These are phyloP conservation scores for Laburnicola sp. DNA, from an alignment of 2,329 filamentous ascomycete genomes.

Conservation along the genomic window DNA sequence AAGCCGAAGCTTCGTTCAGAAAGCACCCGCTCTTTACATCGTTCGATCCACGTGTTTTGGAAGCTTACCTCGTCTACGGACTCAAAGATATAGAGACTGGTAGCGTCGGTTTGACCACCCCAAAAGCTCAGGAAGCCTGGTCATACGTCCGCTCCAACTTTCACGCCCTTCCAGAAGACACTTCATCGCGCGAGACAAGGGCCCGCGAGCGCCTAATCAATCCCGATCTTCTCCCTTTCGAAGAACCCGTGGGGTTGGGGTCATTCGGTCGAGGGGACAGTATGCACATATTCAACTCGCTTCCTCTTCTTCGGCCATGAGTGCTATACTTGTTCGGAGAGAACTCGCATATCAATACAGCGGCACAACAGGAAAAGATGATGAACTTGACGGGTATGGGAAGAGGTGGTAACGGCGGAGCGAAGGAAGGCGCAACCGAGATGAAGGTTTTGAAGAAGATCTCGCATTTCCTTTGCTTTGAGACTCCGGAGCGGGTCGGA, in stretches of 20 bases:
- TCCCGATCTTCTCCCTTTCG: conserved; percentile 14
- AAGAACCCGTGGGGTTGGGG: not conserved
- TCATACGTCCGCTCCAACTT: not conserved
- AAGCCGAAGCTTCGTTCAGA: conserved; percentile 15
- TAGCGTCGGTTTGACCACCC: not conserved
- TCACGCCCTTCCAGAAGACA: conserved; percentile 11
- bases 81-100: not conserved
- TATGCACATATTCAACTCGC: conserved; percentile 2
- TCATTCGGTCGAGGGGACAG: conserved; percentile 12
- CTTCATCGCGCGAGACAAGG: conserved; percentile 9
- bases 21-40: conserved; percentile 18
- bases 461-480: conserved; percentile 18
- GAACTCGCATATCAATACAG: conserved; percentile 19
- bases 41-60: not conserved
- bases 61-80: conserved; percentile 1
- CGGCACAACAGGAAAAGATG: conserved; percentile 13
- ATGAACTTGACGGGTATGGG: conserved; percentile 11
- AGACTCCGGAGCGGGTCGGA: conserved; percentile 14
- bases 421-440: conserved; percentile 14
- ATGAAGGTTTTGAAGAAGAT: conserved; percentile 14
- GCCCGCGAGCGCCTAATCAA: conserved; percentile 15
- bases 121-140: conserved; percentile 7
- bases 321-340: conserved; percentile 18
- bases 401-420: conserved; percentile 19
- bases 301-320: conserved; percentile 14